These are phyloP conservation scores for Dovyalis caffra DNA, from an alignment of 345 rosid species.

Conservation along the genomic window DNA sequence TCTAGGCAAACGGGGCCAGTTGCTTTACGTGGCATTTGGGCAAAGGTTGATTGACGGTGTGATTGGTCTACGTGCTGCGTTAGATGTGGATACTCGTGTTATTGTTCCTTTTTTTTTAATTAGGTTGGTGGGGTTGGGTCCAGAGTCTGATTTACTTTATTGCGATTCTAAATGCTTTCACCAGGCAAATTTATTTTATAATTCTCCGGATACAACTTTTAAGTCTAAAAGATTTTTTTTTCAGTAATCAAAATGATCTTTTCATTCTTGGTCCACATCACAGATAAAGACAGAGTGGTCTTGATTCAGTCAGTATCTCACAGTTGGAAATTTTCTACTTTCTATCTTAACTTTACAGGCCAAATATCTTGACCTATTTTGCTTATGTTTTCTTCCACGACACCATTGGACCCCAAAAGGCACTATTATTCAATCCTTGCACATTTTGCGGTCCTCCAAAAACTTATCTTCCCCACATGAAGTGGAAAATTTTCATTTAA, in stretches of 20 bases:
- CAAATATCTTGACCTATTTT: slow-evolving; percentile 8
- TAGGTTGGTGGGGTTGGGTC: slow-evolving; percentile 24
- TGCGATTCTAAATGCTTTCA: background rate
- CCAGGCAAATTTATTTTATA: background rate
- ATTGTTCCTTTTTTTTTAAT: background rate
- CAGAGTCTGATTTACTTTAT: slow-evolving; percentile 2
- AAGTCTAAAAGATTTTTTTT: background rate
- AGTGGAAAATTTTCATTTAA: slow-evolving; percentile 16
- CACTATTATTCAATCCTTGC: background rate
- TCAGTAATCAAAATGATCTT: background rate
- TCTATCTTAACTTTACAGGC: slow-evolving; percentile 1
- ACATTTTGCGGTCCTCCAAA: background rate
- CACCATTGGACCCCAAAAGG: slow-evolving; percentile 13
- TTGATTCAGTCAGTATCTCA: background rate
- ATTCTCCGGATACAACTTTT: slow-evolving; percentile 4
- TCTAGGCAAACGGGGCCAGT: background rate
- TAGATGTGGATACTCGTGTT: background rate
- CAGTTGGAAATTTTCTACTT: background rate
- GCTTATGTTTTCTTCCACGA: background rate
- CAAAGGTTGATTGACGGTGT: slow-evolving; percentile 13
- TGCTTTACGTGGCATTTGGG: slow-evolving; percentile 10
- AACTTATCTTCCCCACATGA: slow-evolving; percentile 16
- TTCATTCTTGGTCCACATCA: background rate
- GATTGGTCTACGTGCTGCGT: slow-evolving; percentile 3
- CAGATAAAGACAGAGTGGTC: slow-evolving; percentile 7